Evolutionary conservation across 306 rosid species (phyloP), one percentile per base, ranked within the genome.

Genomic region (Fagus crenata): DNA sequence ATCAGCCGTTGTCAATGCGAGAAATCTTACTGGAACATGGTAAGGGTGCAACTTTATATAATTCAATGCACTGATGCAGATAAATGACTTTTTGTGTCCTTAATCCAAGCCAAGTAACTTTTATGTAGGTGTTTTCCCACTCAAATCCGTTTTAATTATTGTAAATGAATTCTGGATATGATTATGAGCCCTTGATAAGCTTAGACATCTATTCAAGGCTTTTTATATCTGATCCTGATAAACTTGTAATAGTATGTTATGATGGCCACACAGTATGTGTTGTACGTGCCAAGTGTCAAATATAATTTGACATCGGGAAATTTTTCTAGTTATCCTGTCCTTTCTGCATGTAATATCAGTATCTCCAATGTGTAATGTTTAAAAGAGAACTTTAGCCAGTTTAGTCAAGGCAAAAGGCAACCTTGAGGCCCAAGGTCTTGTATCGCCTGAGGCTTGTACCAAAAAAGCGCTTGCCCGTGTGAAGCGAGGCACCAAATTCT

Each of bases 21-120:
- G 87, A 74, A 75, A 73, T 84, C 81, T 79, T 88, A 49, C 53
- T 79, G 33, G 76, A 81, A 73, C 84, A 81, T 51, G 87, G 92
- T 86, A 74, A 61, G 78, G 53, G 60, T 80, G 63, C 67, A 40
- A 13, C 13, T 63, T 17, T 6, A 35, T 67, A 3, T n/a, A n/a
- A 67, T n/a, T n/a, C 2, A 40, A n/a, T 17, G 28, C 28, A 22
- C 28, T 22, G 28, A 22, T 22, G 71, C 5, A 39, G 46, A 39
- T 39, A 37, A 39, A 60, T 60, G 40, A 7, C 3, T 28, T 7
- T 9, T 28, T 56, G 12, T 63, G 31, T 61, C 36, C 43, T 33
- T 63, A 35, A 39, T 67, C 49, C 71, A 67, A 67, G 32, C n/a
- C 71, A 37, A 67, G 17, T 17, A 37, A 22, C 49, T 22, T 67